A percentile compares a stretch with the other conserved stretches of the same genome.
Conservation (phyloP, 176 grass and related monocot genomes). For the Carex pumila region DNA sequence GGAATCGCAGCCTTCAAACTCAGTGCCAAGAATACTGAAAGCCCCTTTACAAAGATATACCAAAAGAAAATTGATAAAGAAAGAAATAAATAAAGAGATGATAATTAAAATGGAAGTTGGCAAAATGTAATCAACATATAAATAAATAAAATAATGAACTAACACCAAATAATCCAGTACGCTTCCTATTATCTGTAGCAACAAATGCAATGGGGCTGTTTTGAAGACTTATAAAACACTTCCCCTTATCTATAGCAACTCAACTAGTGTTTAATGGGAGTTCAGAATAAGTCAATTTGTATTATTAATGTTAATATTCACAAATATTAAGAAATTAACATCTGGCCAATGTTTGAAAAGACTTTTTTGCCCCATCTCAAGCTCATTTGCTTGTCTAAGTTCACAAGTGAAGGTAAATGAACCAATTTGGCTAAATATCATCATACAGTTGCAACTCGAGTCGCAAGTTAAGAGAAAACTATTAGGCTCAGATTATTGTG, state of each 20-base stretch:
- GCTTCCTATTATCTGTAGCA: background rate
- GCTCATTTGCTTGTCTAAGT: conserved; percentile 1
- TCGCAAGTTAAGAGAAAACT: background rate
- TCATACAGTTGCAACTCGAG: background rate
- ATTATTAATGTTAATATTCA: background rate
- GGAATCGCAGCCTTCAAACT: conserved; percentile 49
- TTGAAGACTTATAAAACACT: background rate
- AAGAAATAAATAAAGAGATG: background rate
- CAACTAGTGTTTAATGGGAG: background rate
- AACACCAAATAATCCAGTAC: background rate
- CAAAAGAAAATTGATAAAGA: background rate
- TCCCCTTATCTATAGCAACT: background rate
- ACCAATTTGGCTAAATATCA: background rate
- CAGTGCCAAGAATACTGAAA: conserved; percentile 67
- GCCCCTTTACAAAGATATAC: conserved; percentile 33
- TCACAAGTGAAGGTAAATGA: background rate
- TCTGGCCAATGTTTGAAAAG: background rate
- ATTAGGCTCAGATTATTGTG: background rate
- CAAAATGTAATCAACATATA: background rate
- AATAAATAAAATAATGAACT: background rate
- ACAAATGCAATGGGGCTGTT: background rate
- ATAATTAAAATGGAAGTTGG: background rate
- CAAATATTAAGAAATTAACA: background rate
- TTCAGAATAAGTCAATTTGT: background rate
- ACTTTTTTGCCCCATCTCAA: background rate